Evolutionary conservation across 192 early-diverging fungal genomes (phyloP).

Genomic region (Coemansia sp.): DNA sequence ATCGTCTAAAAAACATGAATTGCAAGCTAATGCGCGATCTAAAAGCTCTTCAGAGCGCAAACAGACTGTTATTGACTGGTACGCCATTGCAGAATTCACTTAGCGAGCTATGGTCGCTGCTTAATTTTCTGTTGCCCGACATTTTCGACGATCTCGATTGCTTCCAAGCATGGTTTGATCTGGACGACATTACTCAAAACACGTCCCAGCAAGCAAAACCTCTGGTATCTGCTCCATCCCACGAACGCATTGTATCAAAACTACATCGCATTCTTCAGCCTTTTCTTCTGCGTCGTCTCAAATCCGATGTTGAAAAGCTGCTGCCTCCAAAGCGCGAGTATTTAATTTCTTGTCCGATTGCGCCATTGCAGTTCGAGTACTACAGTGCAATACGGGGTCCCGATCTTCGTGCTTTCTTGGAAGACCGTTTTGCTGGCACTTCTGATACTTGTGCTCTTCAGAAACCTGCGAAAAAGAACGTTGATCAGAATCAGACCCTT

Average conservation of each 20-base stretch:
- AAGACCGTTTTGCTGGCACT: constrained; percentile 8
- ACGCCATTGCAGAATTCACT: constrained; percentile 95
- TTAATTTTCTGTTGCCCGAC: constrained; percentile 94
- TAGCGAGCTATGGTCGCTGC: constrained; percentile 89
- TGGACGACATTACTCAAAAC: constrained; percentile 67
- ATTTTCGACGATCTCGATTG: constrained; percentile 87
- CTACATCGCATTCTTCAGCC: constrained; percentile 87
- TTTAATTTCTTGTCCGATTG: constrained; percentile 74
- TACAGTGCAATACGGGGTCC: constrained; percentile 67
- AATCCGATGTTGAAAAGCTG: constrained; percentile 79
- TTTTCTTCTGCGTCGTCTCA: constrained; percentile 60
- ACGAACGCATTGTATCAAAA: constrained; percentile 66
- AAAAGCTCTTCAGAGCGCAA: constrained; percentile 79
- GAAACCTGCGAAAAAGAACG: not conserved
- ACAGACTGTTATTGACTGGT: constrained; percentile 86
- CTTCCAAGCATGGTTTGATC: constrained; percentile 87
- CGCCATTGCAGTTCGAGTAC: constrained; percentile 66
- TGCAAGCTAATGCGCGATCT: constrained; percentile 86
- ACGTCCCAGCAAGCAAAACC: constrained; percentile 52
- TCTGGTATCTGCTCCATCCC: too few relatives aligned
- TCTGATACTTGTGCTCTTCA: not conserved
- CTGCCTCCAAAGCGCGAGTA: constrained; percentile 93
- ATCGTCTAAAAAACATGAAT: constrained; percentile 95
- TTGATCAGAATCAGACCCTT: not conserved
- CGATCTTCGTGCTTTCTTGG: constrained; percentile 63